Base-by-base conservation (phyloP, 1,139 yeast genomes). In the Geotrichum aggregatum region DNA sequence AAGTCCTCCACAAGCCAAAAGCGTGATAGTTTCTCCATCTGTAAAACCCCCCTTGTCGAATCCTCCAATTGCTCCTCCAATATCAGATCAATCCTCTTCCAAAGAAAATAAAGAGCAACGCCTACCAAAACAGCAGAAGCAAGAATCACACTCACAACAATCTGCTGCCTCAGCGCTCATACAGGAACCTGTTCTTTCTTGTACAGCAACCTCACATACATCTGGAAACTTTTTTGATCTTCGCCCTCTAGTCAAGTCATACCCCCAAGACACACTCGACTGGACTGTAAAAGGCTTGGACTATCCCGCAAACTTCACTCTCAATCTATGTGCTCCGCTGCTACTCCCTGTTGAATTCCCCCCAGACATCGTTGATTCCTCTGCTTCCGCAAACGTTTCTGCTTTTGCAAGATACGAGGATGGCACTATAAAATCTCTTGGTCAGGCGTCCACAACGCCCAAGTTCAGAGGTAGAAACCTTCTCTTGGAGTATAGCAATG, bases 201-300 rank as follows among this genome's bases (percentile, higher is more conserved):
- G 69, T 54, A 55, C 66, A 5, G 59, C 63, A 8, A 61, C 59
- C 2, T 64, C 68, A 5, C 67, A 63, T 22, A 45, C 54, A 18
- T 63, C 68, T 1, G 70, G 70, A 22, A 65, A 62, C 52, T 66
- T 58, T 47, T 67, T 65, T 45, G 70, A 66, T 49, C 59, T 66
- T 28, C 54, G 61, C 5, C 63, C 64, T 21, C 56, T 66, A 28
- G 51, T 57, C 18, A 49, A 46, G 22, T 39, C 44, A 19, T 43
- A 47, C 28, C 58, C 57, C 6, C 45, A 34, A 13, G 49, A 56
- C 31, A 41, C 49, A 3, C 31, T 38, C 11, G 71, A 69, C 5
- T 87, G 92, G 88, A 69, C 75, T 44, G 81, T 91, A 2, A 76
- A 76, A 56, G 95, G 95, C 0, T 77, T 76, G 63, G 95, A 85